Evolutionary conservation across 1,139 yeast species (phyloP).

Genomic region (Yamadazyma spencermartinsiae): DNA sequence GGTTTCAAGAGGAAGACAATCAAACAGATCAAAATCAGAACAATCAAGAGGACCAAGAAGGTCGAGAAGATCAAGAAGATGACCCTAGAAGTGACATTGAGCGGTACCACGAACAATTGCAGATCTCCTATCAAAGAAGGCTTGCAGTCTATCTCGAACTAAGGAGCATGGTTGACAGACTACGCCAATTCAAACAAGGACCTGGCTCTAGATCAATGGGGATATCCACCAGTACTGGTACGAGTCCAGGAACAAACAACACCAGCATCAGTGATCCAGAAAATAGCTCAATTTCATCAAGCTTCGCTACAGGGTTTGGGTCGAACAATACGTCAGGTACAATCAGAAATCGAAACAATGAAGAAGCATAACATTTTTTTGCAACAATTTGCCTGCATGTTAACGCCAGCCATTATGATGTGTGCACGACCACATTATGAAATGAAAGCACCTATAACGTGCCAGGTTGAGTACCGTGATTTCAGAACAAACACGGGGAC

Average conservation of each 20-base stretch:
- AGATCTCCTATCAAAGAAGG: background rate
- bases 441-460: no score
- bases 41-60: background rate
- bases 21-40: background rate
- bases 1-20: background rate
- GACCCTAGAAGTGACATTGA: background rate
- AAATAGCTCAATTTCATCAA: background rate
- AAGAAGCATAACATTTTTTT: background rate
- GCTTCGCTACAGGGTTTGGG: background rate
- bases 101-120: background rate
- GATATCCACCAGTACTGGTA: no score
- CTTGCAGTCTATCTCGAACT: background rate
- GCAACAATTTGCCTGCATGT: background rate
- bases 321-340: background rate
- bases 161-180: background rate
- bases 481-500: no score
- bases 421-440: background rate
- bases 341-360: background rate
- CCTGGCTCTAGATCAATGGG: no score
- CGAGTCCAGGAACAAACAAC: no score
- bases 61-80: background rate
- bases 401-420: background rate
- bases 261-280: background rate
- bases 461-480: no score
- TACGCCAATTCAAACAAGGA: no score